phyloP scores from a whole-genome alignment of 164 flowering plant genomes.

The Taxillus chinensis region DNA sequence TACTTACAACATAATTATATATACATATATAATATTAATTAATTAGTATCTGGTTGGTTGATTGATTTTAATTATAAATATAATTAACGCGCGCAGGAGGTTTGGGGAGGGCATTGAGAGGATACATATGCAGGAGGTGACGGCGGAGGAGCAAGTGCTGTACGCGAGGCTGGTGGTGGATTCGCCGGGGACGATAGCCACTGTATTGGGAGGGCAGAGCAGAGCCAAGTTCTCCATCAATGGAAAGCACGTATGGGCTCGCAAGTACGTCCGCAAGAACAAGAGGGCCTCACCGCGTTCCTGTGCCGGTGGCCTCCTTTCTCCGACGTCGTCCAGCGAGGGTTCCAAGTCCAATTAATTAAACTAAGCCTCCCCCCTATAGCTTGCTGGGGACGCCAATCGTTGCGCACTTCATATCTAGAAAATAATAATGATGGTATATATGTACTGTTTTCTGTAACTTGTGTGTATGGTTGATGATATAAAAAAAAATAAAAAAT shows the following conservation, averaged over 20 bases:
- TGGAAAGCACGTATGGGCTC: slow-evolving; percentile 54
- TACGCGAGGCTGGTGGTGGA: slow-evolving; percentile 40
- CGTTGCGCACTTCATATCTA: no score
- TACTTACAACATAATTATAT: no score
- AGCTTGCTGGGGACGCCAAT: no score
- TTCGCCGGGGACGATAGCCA: slow-evolving; percentile 6
- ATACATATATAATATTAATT: no score
- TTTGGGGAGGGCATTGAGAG: slow-evolving; percentile 40
- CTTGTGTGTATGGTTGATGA: no score
- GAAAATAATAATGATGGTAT: no score
- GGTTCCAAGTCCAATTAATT: no score
- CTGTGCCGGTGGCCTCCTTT: not conserved
- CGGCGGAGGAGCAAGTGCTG: slow-evolving; percentile 24
- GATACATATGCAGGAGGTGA: slow-evolving; percentile 40
- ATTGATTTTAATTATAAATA: no score
- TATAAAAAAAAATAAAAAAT: no score
- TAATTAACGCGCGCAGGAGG: not conserved
- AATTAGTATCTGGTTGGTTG: no score
- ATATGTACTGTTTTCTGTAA: no score
- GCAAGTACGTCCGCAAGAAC: slow-evolving; percentile 30
- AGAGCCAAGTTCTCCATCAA: slow-evolving; percentile 41
- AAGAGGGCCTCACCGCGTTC: not conserved
- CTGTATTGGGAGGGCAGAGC: slow-evolving; percentile 16
- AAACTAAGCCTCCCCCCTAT: no score
- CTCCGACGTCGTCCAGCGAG: not conserved